These are phyloP conservation scores for Blakeslea trispora DNA, from an alignment of 371 early-diverging fungal species.

Conservation along the genomic window DNA sequence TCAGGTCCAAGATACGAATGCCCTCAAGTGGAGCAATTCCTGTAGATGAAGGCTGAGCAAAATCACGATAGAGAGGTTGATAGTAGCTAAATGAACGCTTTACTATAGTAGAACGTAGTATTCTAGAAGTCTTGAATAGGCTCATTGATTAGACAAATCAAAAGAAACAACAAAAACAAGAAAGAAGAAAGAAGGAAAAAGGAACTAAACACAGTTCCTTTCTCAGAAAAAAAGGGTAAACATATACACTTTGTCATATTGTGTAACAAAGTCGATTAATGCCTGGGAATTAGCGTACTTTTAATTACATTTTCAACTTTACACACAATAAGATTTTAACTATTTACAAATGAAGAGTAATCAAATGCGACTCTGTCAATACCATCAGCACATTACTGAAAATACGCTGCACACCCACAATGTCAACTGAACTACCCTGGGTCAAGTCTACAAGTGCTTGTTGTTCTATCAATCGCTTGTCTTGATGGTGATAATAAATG, in stretches of 20 bases:
- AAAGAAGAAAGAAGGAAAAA: no score
- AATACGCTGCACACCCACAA: slow-evolving; percentile 54
- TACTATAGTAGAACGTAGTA: no score
- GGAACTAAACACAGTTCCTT: neutral
- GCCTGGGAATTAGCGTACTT: no score
- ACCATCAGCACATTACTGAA: slow-evolving; percentile 43
- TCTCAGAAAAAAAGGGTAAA: no score
- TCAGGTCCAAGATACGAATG: slow-evolving; percentile 80
- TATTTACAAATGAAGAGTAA: slow-evolving; percentile 20
- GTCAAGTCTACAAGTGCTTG: slow-evolving; percentile 49
- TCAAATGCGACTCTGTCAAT: slow-evolving; percentile 51
- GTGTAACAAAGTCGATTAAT: no score
- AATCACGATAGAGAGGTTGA: slow-evolving; percentile 11
- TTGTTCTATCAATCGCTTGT: slow-evolving; percentile 26
- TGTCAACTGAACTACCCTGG: slow-evolving; percentile 37
- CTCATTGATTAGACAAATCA: no score
- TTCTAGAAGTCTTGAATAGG: no score
- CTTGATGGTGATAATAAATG: slow-evolving; percentile 59
- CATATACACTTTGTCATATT: no score
- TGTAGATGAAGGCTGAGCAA: neutral
- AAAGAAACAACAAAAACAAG: no score
- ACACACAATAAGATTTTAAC: no score
- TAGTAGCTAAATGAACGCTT: slow-evolving; percentile 13
- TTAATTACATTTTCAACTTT: no score
- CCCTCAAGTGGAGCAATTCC: slow-evolving; percentile 64